A percentile compares a stretch with the other conserved stretches of the same genome.
Evolutionary conservation across 169 alveolate species (phyloP).

Genomic region (Eimeria falciformis): DNA sequence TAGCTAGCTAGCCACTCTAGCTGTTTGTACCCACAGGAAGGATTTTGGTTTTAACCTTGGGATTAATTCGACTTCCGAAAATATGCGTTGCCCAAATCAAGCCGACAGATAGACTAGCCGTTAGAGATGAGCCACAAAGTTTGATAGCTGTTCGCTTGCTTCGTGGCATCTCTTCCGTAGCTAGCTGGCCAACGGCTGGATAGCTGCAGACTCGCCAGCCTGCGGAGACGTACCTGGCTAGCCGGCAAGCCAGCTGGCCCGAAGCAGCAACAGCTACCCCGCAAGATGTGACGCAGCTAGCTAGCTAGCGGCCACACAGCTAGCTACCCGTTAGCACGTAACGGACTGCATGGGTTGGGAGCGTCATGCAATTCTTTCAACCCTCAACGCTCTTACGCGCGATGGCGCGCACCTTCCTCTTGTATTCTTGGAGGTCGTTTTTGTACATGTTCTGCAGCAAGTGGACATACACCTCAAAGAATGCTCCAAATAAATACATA

Average conservation of each 20-base stretch:
- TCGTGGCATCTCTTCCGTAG: not conserved
- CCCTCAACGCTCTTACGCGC: constrained; percentile 75
- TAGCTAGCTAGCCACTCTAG: constrained; percentile 10
- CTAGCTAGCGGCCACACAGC: too few relatives aligned
- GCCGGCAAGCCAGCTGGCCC: not conserved
- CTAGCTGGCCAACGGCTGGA: not conserved
- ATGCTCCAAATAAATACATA: too few relatives aligned
- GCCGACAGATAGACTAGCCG: not conserved
- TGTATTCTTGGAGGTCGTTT: constrained; percentile 62
- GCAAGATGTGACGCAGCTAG: not conserved
- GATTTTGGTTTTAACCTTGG: not conserved
- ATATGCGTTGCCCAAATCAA: not conserved
- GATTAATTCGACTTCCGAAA: not conserved
- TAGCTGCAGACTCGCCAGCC: not conserved
- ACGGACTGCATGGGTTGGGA: too few relatives aligned
- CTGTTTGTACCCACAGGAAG: not conserved
- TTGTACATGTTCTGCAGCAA: constrained; percentile 70
- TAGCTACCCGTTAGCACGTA: too few relatives aligned
- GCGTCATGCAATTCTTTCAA: not conserved
- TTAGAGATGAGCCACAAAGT: not conserved
- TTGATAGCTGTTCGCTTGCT: not conserved
- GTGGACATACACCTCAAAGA: too few relatives aligned
- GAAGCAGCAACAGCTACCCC: not conserved
- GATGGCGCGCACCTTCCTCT: constrained; percentile 70
- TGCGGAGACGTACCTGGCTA: not conserved